These are phyloP conservation scores for Rhizoclosmatium sp. DNA, from an alignment of 192 early-diverging fungal species.

Conservation along the genomic window DNA sequence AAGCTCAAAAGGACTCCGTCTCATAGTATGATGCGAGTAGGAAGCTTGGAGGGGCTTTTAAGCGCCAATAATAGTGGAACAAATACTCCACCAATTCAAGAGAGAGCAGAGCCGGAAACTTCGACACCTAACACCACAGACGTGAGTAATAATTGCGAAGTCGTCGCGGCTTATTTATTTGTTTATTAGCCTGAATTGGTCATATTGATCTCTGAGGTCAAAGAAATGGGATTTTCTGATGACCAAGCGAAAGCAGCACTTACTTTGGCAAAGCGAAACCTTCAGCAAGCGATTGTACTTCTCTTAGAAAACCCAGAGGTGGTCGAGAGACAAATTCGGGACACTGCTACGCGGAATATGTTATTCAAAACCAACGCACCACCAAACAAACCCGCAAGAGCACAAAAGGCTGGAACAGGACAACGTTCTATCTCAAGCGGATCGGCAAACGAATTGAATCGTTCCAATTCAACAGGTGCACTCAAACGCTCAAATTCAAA, in stretches of 20 bases:
- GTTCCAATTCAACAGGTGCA: not conserved
- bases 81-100: slow-evolving; percentile 1
- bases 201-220: slow-evolving; percentile 55
- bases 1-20: slow-evolving; percentile 14
- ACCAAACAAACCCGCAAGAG: not conserved
- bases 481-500: not conserved
- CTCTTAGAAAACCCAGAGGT: slow-evolving; percentile 66
- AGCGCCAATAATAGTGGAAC: not conserved
- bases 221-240: slow-evolving; percentile 73
- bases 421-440: not conserved
- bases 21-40: slow-evolving; percentile 14
- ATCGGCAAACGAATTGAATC: not conserved
- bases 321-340: slow-evolving; percentile 56
- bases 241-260: slow-evolving; percentile 71
- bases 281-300: slow-evolving; percentile 66
- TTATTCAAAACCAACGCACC: not conserved
- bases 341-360: slow-evolving; percentile 19
- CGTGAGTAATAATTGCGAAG: not conserved
- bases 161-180: not conserved
- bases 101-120: not conserved
- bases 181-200: slow-evolving; percentile 30
- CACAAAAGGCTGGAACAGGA: not conserved
- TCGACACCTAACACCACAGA: not conserved
- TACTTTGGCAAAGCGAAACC: slow-evolving; percentile 56
- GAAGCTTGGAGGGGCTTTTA: slow-evolving; percentile 5